Evolutionary conservation across 2,329 filamentous ascomycete genomes (phyloP).

Genomic region (Macrophomina tecta): DNA sequence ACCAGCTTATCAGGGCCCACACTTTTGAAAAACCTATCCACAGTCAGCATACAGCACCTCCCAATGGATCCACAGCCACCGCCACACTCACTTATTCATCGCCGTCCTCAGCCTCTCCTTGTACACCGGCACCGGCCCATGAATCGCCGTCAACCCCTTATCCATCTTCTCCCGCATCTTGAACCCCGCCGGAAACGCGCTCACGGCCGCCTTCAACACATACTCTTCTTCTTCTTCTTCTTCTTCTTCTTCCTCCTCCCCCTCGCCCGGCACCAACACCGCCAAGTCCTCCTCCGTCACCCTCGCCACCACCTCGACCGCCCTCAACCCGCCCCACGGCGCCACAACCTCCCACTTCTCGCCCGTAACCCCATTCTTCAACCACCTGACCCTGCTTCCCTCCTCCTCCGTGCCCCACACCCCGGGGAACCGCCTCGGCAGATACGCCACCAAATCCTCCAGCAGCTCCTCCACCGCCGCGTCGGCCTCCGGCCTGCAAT

Average conservation of each 20-base stretch:
- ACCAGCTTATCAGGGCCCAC: constrained; percentile 3
- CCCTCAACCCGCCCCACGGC: constrained; percentile 13
- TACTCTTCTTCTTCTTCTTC: constrained; percentile 18
- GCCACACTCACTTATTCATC: constrained; percentile 21
- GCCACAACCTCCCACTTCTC: constrained; percentile 4
- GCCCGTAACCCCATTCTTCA: not conserved
- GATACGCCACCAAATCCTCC: not conserved
- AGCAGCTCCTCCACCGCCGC: constrained; percentile 10
- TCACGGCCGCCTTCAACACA: constrained; percentile 22
- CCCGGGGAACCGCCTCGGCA: constrained; percentile 16
- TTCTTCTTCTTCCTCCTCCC: not conserved
- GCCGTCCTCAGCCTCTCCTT: constrained; percentile 22
- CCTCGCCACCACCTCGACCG: constrained; percentile 15
- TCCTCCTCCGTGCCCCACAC: not conserved
- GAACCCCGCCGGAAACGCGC: constrained; percentile 25
- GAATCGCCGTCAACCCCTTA: constrained; percentile 13
- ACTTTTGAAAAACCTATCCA: constrained; percentile 24
- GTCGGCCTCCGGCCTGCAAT: constrained; percentile 1
- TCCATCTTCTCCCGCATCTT: constrained; percentile 23
- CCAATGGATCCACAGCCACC: not conserved
- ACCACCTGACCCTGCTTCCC: not conserved
- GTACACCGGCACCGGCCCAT: constrained; percentile 23
- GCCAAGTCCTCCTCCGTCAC: constrained; percentile 22
- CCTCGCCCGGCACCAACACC: constrained; percentile 6
- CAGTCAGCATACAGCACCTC: not conserved